These are phyloP conservation scores for Coleophoma eucalyptorum DNA, from an alignment of 2,329 filamentous ascomycete species.

Conservation along the genomic window DNA sequence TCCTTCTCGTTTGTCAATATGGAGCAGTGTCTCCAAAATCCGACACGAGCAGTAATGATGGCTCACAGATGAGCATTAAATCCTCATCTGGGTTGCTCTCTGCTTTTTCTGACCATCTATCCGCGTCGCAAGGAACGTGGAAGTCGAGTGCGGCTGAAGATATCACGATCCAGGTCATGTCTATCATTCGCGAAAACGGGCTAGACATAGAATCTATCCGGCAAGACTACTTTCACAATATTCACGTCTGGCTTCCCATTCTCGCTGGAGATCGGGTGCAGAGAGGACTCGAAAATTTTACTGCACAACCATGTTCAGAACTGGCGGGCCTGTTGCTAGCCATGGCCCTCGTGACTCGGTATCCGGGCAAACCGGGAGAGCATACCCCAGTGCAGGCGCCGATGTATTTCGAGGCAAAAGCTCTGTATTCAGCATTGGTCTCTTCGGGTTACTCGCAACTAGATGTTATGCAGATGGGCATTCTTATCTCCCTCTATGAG, in stretches of 20 bases:
- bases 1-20: slow-evolving; percentile 17
- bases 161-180: slow-evolving; percentile 11
- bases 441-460: slow-evolving; percentile 11
- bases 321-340: slow-evolving; percentile 12
- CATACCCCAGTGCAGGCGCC: slow-evolving; percentile 9
- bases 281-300: slow-evolving; percentile 10
- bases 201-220: slow-evolving; percentile 10
- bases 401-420: slow-evolving; percentile 14
- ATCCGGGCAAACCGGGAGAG: slow-evolving; percentile 1
- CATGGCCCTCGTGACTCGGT: slow-evolving; percentile 13
- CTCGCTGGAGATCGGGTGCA: slow-evolving; percentile 8
- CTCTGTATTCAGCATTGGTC: slow-evolving; percentile 8
- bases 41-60: background rate
- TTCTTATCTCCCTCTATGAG: slow-evolving; percentile 17
- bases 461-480: slow-evolving; percentile 14
- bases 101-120: slow-evolving; percentile 6
- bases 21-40: slow-evolving; percentile 4
- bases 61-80: slow-evolving; percentile 7
- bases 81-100: slow-evolving; percentile 8
- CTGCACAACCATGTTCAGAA: slow-evolving; percentile 7
- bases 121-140: background rate
- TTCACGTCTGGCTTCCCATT: slow-evolving; percentile 17
- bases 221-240: slow-evolving; percentile 14
- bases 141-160: background rate
- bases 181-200: slow-evolving; percentile 9